Evolutionary conservation across 345 rosid genomes (phyloP), one percentile per base, ranked within the genome.

Genomic region (Salix purpurea): DNA sequence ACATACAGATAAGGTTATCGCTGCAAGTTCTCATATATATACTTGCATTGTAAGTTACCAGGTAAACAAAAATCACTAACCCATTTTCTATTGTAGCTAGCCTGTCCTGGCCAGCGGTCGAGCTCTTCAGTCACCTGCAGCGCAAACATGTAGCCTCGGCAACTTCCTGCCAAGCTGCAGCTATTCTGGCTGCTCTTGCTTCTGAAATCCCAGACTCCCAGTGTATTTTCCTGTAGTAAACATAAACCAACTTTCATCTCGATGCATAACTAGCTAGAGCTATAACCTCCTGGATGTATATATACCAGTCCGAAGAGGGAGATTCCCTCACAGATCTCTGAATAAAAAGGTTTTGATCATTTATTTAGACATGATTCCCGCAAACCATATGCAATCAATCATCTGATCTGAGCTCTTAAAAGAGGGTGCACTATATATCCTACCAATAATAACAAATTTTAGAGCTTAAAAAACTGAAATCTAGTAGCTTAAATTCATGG

Each of bases 61-160:
- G n/a, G 69, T 65, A 65, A 65, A 36, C 5, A 26, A 0, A 36
- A 40, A 34, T 0, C 37, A 81, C 84, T 66, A 19, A 94, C 97
- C 98, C 98, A 92, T 89, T 76, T 90, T 65, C 98, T 85, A 5
- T 42, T 48, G 70, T 83, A 91, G 65, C 70, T 83, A 54, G 82
- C 81, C 74, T 82, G 89, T 83, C 90, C 94, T 1, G 98, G 98
- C 98, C 97, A 94, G 2, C 78, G 82, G 26, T 88, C 88, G n/a
- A 94, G 97, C 85, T 90, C 92, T 76, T 92, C 87, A 2, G 92
- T 90, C 28, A 94, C 98, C 80, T 91, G 85, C 84, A 91, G 37
- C 16, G 90, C 89, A 83, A 90, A 91, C 96, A 91, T 86, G 48
- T 90, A 86, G 58, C 96, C 96, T 87, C 86, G 87, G 56, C 96